Evolutionary conservation across 2,329 filamentous ascomycete species (phyloP).

Genomic region (Microsporum ferrugineum): DNA sequence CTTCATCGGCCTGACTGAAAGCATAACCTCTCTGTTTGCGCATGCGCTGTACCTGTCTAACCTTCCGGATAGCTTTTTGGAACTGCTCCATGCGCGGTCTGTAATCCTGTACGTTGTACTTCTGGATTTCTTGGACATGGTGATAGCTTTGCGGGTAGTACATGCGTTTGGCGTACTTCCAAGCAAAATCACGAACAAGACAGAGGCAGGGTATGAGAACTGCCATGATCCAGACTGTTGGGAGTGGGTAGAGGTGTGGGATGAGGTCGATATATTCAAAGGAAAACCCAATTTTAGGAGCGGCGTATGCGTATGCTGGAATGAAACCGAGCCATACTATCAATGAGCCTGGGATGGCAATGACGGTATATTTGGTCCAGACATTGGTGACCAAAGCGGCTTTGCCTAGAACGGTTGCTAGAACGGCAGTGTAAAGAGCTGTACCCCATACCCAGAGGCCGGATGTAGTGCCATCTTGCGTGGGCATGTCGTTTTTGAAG

Average conservation of each 20-base stretch:
- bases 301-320: conserved; percentile 74
- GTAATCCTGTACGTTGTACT: conserved; percentile 99
- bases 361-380: conserved; percentile 96
- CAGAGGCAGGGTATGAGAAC: conserved; percentile 69
- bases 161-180: conserved; percentile 98
- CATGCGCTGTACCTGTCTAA: conserved; percentile 96
- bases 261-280: conserved; percentile 77
- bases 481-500: conserved; percentile 67
- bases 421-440: conserved; percentile 83
- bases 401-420: conserved; percentile 88
- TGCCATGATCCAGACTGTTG: conserved; percentile 86
- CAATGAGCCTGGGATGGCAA: conserved; percentile 91
- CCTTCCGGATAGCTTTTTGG: conserved; percentile 97
- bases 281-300: conserved; percentile 71
- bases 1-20: conserved; percentile 95
- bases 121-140: conserved; percentile 98
- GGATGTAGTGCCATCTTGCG: conserved; percentile 65
- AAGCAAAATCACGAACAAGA: conserved; percentile 76
- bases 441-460: conserved; percentile 99
- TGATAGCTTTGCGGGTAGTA: conserved; percentile 93
- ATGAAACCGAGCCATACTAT: conserved; percentile 84
- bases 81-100: conserved; percentile 98
- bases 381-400: conserved; percentile 90
- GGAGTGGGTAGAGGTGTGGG: conserved; percentile 65
- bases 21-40: conserved; percentile 97